Percentiles rank a stretch among this genome's conserved stretches.
These are phyloP conservation scores for Beauveria sp. DNA, from an alignment of 2,329 filamentous ascomycete genomes.

Conservation along the genomic window DNA sequence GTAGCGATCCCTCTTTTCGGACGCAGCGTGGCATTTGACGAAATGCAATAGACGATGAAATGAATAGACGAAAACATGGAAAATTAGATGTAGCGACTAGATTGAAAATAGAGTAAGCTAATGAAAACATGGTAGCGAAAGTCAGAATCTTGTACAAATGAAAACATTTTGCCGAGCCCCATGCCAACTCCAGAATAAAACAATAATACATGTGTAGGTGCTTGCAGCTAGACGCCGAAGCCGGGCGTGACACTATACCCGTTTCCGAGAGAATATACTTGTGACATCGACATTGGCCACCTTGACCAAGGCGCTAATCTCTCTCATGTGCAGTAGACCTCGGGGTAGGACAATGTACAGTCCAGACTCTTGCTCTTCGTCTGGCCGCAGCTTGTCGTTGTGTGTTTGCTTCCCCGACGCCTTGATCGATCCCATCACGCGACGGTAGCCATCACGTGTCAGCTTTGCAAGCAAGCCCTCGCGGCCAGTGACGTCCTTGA, in stretches of 20 bases:
- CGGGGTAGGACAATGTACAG: slow-evolving; percentile 16
- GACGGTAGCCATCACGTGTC: slow-evolving; percentile 12
- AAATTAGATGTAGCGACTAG: background rate
- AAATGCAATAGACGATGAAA: background rate
- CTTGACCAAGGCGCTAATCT: slow-evolving; percentile 15
- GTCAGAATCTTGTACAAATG: background rate
- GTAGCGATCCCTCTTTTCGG: background rate
- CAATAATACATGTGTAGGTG: background rate
- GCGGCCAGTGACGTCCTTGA: slow-evolving; percentile 6
- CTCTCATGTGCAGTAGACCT: slow-evolving; percentile 11
- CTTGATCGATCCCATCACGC: slow-evolving; percentile 15
- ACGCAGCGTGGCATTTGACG: too few species aligned
- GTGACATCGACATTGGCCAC: slow-evolving; percentile 13
- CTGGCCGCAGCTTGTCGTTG: slow-evolving; percentile 17
- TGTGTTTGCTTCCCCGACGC: slow-evolving; percentile 16
- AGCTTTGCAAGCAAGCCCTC: slow-evolving; percentile 4
- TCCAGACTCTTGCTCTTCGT: slow-evolving; percentile 13
- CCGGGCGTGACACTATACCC: background rate
- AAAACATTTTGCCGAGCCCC: background rate
- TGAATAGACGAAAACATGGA: background rate
- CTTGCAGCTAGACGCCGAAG: background rate
- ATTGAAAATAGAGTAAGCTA: background rate
- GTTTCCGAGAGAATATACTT: slow-evolving; percentile 2
- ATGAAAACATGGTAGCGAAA: background rate
- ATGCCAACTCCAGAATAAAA: background rate